Evolutionary conservation across 2,329 filamentous ascomycete genomes (phyloP).

Genomic region (Penicillium italicum): DNA sequence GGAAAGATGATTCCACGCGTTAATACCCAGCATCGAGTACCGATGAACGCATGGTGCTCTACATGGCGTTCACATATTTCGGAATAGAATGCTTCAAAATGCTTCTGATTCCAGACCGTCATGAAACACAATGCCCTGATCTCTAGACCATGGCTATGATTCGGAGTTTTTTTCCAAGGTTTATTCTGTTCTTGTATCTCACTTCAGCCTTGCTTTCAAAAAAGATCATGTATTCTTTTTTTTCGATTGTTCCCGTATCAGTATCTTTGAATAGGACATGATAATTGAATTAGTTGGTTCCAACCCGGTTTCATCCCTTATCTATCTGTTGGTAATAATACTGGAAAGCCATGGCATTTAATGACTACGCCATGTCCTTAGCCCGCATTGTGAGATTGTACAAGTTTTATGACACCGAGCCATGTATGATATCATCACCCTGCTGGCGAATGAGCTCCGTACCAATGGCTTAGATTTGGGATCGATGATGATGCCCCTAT

Average conservation of each 20-base stretch:
- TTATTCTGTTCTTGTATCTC: slow-evolving; percentile 9
- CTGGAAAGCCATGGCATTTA: background rate
- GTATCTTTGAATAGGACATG: slow-evolving; percentile 3
- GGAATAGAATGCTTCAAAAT: slow-evolving; percentile 12
- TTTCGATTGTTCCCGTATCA: background rate
- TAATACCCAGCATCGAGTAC: slow-evolving; percentile 27
- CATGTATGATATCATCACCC: background rate
- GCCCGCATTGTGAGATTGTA: background rate
- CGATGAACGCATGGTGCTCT: slow-evolving; percentile 11
- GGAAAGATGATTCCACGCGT: slow-evolving; percentile 22
- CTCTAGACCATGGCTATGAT: background rate
- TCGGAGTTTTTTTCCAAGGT: background rate
- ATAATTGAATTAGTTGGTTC: slow-evolving; percentile 2
- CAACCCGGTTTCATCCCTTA: background rate
- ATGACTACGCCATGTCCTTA: background rate
- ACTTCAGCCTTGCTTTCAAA: slow-evolving; percentile 6
- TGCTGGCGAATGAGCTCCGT: background rate
- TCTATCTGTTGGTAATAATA: background rate
- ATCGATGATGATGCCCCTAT: background rate
- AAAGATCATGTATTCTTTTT: slow-evolving; percentile 5
- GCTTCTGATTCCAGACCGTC: background rate
- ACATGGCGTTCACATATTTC: slow-evolving; percentile 21
- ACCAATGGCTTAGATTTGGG: background rate
- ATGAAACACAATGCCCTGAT: slow-evolving; percentile 1
- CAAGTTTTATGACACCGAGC: background rate